Conservation (phyloP, 257 asterid species). For the Solanum sejunctum region DNA sequence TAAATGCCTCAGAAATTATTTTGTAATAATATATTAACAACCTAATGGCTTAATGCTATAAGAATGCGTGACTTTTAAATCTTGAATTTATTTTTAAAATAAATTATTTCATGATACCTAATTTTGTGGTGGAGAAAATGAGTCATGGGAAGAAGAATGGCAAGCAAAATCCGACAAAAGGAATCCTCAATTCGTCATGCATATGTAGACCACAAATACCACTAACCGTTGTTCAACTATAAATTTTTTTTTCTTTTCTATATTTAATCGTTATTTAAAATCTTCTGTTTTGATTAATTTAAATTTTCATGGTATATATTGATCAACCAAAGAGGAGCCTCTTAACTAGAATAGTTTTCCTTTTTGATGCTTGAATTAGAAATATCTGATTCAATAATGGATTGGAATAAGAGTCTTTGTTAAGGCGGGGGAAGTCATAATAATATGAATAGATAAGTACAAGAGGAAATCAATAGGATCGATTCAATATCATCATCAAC, state of each 20-base stretch:
- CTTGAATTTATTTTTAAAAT: not conserved
- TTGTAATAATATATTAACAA: too few species aligned
- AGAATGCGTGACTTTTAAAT: too few species aligned
- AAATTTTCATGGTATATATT: too few species aligned
- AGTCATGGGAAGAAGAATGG: not conserved
- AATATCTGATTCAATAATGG: accelerated
- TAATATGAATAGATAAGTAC: not conserved
- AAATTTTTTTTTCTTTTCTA: not conserved
- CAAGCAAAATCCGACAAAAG: not conserved
- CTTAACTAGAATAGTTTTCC: not conserved
- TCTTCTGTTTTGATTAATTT: too few species aligned
- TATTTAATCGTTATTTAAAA: too few species aligned
- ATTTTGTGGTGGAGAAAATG: not conserved
- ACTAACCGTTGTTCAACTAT: not conserved
- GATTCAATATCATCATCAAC: too few species aligned
- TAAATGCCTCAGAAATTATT: too few species aligned
- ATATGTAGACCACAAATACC: not conserved
- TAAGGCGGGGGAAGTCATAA: not conserved
- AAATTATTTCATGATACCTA: not conserved
- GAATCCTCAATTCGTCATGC: not conserved
- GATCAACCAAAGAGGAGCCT: too few species aligned
- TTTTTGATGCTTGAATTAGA: not conserved
- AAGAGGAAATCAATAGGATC: too few species aligned
- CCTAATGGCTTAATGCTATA: too few species aligned
- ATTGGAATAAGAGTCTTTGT: not conserved